Base-by-base conservation (phyloP, 177 flowering plant genomes). In the Vitis hybrid region DNA sequence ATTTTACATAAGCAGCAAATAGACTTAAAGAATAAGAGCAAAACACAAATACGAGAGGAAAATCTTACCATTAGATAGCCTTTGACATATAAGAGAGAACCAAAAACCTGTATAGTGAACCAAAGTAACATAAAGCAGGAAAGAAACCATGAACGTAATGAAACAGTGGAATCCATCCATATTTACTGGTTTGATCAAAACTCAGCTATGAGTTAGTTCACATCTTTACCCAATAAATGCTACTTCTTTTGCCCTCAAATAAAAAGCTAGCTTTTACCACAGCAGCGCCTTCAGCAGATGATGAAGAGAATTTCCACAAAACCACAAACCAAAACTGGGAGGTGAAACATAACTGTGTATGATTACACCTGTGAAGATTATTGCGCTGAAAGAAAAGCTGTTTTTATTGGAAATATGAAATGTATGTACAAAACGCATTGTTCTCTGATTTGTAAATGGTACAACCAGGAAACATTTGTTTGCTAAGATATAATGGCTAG, bases 351-450 rank as follows among this genome's bases (percentile, higher is more conserved):
- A 32, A 14, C 52, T 9, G 6, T 18, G 24, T 4, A 54, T 7
- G 18, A 35, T 50, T 13, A 58, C 46, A 17, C n/a, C 18, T 46
- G 46, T 2, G 54, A 32, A 70, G 57, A 65, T 15, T 32, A 63
- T 49, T 64, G 32, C 61, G 59, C 55, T 55, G 57, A 79, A 78
- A 17, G 41, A 68, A 82, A 76, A 64, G 52, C 63, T 73, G 56
- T 76, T 75, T 77, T 84, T 82, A 81, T 83, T 85, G 52, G 61
- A 59, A 70, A 71, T 61, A 64, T 75, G 65, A 79, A 79, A 73
- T 68, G 74, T 89, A 83, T 91, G 84, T 89, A 89, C 92, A 91
- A 67, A 74, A 78, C 80, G 80, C 72, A 75, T 80, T 67, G 80
- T 81, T 83, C 78, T 79, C 84, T 75, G 76, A 78, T 70, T 75